phyloP scores from a whole-genome alignment of 108 stramenopile species.

The Nitzschia putrida region DNA sequence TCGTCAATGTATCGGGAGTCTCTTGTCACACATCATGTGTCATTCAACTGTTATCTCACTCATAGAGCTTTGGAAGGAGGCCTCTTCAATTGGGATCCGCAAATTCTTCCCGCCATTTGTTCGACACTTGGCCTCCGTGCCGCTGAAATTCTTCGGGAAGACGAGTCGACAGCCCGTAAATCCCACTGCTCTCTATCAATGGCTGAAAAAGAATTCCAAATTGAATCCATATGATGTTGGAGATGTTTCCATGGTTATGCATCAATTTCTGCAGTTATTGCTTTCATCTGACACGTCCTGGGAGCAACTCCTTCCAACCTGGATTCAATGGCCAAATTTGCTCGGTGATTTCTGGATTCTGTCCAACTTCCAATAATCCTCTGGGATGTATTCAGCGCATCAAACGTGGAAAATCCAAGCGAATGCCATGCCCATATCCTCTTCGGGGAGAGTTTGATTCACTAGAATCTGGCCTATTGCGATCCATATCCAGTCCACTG shows the following conservation, averaged over 20 bases:
- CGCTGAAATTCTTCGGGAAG: no score
- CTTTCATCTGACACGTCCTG: not conserved
- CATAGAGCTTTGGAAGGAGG: not conserved
- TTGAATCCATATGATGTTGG: conserved; percentile 36
- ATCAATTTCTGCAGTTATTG: conserved; percentile 19
- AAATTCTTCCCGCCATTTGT: no score
- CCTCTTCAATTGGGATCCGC: no score
- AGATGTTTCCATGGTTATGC: conserved; percentile 42
- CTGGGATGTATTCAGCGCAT: not conserved
- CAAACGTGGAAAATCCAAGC: conserved; percentile 17
- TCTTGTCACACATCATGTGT: conserved; percentile 49
- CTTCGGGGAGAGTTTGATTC: conserved; percentile 4
- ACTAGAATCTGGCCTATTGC: not conserved
- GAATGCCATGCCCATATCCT: conserved; percentile 20
- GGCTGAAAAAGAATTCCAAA: not conserved
- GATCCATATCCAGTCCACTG: not conserved
- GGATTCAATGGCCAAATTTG: conserved; percentile 22
- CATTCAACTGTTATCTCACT: conserved; percentile 37
- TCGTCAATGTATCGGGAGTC: conserved; percentile 41
- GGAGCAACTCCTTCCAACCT: conserved; percentile 4
- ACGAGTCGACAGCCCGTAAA: not conserved
- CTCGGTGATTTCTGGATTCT: conserved; percentile 7
- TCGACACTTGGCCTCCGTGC: no score
- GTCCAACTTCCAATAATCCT: no score
- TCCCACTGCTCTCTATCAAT: not conserved